Conservation (phyloP, 1,284 basidiomycete genomes). For the Termitomyces sp. region DNA sequence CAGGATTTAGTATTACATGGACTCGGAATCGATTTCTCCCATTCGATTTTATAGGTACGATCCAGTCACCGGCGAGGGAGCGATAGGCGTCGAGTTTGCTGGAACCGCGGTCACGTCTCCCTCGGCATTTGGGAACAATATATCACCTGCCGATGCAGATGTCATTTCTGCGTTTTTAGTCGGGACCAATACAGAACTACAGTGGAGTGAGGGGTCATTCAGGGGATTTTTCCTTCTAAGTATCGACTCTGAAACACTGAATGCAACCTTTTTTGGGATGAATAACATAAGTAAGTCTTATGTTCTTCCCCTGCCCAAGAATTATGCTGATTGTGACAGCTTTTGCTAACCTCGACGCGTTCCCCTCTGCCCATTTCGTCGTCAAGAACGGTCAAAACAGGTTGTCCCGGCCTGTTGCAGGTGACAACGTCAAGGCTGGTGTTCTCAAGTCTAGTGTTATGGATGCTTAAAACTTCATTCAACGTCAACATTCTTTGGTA, state of each 20-base stretch:
- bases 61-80: not conserved
- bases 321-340: constrained; percentile 17
- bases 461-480: not conserved
- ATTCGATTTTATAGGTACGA: not conserved
- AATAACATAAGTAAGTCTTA: not conserved
- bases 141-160: not conserved
- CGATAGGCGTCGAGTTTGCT: not conserved
- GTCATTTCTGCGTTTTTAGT: not conserved
- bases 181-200: not conserved
- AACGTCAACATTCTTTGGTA: too few species aligned
- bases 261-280: not conserved
- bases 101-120: not conserved
- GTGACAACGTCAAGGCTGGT: not conserved
- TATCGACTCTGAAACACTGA: not conserved
- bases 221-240: not conserved
- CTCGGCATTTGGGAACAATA: not conserved
- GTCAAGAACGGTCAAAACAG: not conserved
- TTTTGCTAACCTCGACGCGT: not conserved
- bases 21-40: not conserved
- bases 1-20: not conserved
- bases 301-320: not conserved
- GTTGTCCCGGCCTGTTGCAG: not conserved
- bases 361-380: not conserved
- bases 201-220: not conserved
- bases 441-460: not conserved